Conservation (phyloP, 257 asterid species). For the Nicotiana undulata region DNA sequence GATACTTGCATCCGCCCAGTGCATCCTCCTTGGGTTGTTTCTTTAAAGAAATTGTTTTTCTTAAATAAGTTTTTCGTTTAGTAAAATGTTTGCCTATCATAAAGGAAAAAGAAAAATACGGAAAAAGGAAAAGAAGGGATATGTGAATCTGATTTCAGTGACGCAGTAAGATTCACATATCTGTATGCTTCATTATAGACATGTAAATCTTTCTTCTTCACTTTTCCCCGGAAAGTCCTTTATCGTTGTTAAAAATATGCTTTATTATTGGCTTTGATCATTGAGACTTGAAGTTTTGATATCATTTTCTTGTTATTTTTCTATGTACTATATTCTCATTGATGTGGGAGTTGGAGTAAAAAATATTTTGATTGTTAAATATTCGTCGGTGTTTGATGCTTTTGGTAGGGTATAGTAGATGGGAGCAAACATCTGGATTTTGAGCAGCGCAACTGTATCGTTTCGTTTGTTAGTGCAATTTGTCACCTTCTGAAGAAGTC, state of each 20-base stretch:
- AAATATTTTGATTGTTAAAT: constrained; percentile 8
- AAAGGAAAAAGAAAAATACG: not conserved
- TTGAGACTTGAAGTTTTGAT: not conserved
- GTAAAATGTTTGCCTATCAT: not conserved
- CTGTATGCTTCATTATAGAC: not conserved
- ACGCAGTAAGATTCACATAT: not conserved
- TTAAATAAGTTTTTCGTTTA: not conserved
- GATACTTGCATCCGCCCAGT: not conserved
- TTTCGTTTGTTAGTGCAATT: constrained; percentile 59
- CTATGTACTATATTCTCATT: not conserved
- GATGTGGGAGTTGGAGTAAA: not conserved
- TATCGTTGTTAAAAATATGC: not conserved
- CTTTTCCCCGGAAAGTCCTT: not conserved
- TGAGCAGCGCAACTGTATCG: constrained; percentile 32
- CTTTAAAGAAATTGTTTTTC: not conserved
- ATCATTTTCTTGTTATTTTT: not conserved
- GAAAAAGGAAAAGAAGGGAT: not conserved
- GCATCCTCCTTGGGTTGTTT: not conserved
- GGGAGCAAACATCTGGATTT: constrained; percentile 28
- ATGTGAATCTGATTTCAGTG: not conserved
- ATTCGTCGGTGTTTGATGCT: not conserved
- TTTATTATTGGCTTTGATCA: not conserved
- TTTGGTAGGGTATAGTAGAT: constrained; percentile 36
- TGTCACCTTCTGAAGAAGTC: constrained; percentile 56
- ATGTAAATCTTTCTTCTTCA: not conserved